Conservation (phyloP, 2,329 filamentous ascomycete species). For the Pestalotiopsis sp. region DNA sequence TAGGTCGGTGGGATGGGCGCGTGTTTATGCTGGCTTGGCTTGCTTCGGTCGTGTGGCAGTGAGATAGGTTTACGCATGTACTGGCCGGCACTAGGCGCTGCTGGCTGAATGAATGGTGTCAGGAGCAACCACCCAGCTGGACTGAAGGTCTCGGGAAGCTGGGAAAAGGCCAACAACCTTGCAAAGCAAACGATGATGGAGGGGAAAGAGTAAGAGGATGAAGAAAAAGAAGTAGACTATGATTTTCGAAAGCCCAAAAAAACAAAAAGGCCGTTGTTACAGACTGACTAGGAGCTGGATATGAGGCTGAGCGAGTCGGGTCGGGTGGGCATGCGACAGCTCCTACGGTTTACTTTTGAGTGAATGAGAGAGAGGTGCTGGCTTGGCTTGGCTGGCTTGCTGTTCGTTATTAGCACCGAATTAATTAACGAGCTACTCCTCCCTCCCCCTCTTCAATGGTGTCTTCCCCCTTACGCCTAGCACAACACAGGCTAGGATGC, state of each 20-base stretch:
- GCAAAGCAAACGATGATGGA: background rate
- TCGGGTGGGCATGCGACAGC: background rate
- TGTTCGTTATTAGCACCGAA: background rate
- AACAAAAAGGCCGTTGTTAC: background rate
- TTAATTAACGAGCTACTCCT: background rate
- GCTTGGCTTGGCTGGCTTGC: too few species aligned
- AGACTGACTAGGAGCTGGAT: background rate
- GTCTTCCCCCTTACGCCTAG: background rate
- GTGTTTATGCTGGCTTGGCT: background rate
- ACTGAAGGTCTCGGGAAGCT: background rate
- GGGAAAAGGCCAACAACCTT: background rate
- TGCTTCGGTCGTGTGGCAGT: background rate
- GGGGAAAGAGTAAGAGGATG: background rate
- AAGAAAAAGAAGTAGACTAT: background rate
- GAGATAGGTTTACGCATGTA: background rate
- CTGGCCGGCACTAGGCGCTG: background rate
- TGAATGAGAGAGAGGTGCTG: background rate
- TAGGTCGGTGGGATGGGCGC: background rate
- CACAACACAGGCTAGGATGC: background rate
- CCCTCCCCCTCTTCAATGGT: background rate
- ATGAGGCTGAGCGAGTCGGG: slow-evolving; percentile 3
- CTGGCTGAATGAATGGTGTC: background rate
- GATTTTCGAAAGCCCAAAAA: background rate
- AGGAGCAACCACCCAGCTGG: background rate
- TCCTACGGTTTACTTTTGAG: background rate